Evolutionary conservation across 805 yeast species (phyloP), one percentile per base, ranked within the genome.

Genomic region (Schizosaccharomyces octosporus): DNA sequence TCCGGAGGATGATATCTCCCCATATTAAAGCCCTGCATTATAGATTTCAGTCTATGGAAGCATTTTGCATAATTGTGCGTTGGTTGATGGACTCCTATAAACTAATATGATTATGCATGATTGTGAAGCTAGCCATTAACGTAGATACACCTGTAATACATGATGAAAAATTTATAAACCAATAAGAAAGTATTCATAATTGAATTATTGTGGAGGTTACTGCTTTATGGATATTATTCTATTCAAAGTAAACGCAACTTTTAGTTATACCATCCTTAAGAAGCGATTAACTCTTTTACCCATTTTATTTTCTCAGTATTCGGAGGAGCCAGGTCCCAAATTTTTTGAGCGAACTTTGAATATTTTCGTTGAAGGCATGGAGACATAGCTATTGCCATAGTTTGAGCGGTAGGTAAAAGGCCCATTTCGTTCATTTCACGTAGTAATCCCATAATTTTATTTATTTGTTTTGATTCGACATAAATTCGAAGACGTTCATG

Each of bases 1-100:
- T 51, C 57, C 7, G 31, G 31, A 17, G 57, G 36, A 24, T 6
- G 11, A 29, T 51, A 51, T n/a, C 36, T 21, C 36, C 42, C 66
- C 61, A 19, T 66, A 65, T 13, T 63, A 32, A 57, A 57, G 1
- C 60, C 60, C n/a, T 57, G 60, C 60, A 57, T 57, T 57, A 17
- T 51, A 19, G 11, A 24, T 45, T n/a, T 19, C 24, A 11, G 17
- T 45, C n/a, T 45, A 45, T n/a, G 15, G 31, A 7, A 17, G n/a
- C n/a, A 24, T 51, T 11, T 29, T 17, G 36, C 11, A 51, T 7
- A 51, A 9, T 29, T 5, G n/a, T 24, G 41, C 41, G 41, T 36
- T 36, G 41, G 41, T 7, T 6, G 15, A 36, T 11, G 41, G 41
- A 36, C 15, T 36, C 39, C 13, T 36, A 13, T 9, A 36, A 36